Evolutionary conservation across 768 basidiomycete species (phyloP).

Genomic region (Sporobolomyces roseus): DNA sequence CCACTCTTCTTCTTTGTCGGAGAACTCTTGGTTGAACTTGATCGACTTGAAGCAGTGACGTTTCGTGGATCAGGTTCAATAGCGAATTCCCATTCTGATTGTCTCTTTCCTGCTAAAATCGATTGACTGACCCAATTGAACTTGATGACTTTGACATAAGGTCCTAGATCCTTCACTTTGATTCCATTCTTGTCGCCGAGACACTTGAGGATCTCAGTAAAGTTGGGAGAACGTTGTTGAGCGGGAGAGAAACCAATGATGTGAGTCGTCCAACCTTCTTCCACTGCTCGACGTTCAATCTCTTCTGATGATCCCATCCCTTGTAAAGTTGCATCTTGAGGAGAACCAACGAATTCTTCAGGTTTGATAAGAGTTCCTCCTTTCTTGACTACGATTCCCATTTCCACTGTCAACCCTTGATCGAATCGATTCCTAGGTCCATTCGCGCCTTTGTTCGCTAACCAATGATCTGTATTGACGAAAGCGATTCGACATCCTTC

Average conservation of each 20-base stretch:
- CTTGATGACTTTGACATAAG: constrained; percentile 27
- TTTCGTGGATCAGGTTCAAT: neutral
- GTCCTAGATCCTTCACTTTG: constrained; percentile 12
- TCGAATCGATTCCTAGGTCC: constrained; percentile 24
- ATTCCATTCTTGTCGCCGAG: constrained; percentile 11
- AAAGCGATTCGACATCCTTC: constrained; percentile 14
- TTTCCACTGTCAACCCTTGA: constrained; percentile 4
- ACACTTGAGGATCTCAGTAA: constrained; percentile 16
- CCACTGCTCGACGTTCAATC: neutral
- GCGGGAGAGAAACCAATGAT: constrained; percentile 18
- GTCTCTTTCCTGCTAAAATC: neutral
- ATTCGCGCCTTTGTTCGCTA: neutral
- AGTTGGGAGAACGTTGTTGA: neutral
- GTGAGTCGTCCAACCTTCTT: constrained; percentile 33
- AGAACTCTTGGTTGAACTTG: constrained; percentile 1
- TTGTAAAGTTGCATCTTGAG: neutral
- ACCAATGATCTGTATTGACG: constrained; percentile 35
- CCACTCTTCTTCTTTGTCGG: neutral
- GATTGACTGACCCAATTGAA: constrained; percentile 13
- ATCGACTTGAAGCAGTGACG: neutral
- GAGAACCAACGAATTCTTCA: constrained; percentile 13
- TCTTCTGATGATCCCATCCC: neutral
- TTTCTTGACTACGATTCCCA: constrained; percentile 5
- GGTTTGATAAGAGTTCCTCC: constrained; percentile 32
- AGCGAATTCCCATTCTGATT: constrained; percentile 11